Evolutionary conservation across 371 early-diverging fungal species (phyloP), one percentile per base, ranked within the genome.

Genomic region (Funneliformis caledonium): DNA sequence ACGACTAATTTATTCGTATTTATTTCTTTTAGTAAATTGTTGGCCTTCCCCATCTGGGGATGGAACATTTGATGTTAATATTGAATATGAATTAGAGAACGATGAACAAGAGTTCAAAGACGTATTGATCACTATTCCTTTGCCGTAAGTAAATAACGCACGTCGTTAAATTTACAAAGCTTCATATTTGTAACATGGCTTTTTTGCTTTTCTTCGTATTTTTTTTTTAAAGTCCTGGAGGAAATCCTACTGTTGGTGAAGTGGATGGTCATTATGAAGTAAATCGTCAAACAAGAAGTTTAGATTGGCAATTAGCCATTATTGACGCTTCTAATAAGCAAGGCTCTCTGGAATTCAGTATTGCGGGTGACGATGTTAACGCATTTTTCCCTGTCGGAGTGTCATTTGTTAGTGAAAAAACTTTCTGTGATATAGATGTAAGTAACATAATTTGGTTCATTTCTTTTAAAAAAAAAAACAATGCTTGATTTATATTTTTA

Each of bases 1-100:
- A 61, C 65, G 12, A 0, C 7, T 26, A 14, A 31, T 31, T 75
- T 64, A 56, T n/a, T 43, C 26, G 48, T 31, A 0, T 11, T 7
- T 64, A 26, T 26, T 45, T 10, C 82, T 56, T 26, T 33, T 86
- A 93, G 93, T 97, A 85, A 98, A 94, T 86, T 98, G 98, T 89
- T 98, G 99, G 99, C 97, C 98, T 19, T 94, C 97, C 45, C 96
- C 96, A 43, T 88, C 93, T 43, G 97, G 93, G 68, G 91, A 90
- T 82, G 98, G 98, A 2, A 87, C 91, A 2, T 92, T 93, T 74
- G 97, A 97, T 84, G 97, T 97, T 26, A 97, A 94, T 83, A 93
- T 97, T 72, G 99, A 98, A 85, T 98, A 97, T 82, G 97, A 97
- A 84, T 88, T 97, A 78, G 94, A 91, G 83, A 88, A 88, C 69